Conservation (phyloP, 306 rosid genomes). For the Amphicarpaea edgeworthii region DNA sequence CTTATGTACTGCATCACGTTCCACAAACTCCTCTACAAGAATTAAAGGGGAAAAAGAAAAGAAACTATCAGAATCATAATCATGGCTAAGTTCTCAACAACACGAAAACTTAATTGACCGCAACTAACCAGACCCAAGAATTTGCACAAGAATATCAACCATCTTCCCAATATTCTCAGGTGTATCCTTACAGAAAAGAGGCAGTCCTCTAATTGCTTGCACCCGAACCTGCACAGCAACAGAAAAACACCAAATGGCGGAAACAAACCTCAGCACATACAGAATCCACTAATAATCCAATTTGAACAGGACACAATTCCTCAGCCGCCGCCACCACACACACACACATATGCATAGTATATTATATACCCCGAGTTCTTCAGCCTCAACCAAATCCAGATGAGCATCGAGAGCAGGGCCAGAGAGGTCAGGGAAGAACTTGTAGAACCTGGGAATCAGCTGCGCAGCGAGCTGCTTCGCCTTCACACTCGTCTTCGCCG, state of each 20-base stretch:
- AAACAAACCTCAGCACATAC: conserved; percentile 14
- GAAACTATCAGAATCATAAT: conserved; percentile 49
- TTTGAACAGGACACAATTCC: conserved; percentile 7
- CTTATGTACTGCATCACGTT: conserved; percentile 97
- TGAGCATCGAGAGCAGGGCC: conserved; percentile 79
- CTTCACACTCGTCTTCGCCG: conserved; percentile 84
- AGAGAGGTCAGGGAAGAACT: conserved; percentile 85
- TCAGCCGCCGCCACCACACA: conserved; percentile 22
- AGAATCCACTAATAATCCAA: neutral
- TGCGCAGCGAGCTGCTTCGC: conserved; percentile 97
- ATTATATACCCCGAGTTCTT: conserved; percentile 78
- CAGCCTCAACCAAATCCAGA: conserved; percentile 93
- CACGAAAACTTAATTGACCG: conserved; percentile 9
- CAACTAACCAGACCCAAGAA: conserved; percentile 76
- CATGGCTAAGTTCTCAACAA: conserved; percentile 11
- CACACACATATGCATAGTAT: neutral
- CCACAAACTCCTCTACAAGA: conserved; percentile 92
- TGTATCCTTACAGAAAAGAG: conserved; percentile 97
- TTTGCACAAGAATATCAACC: conserved; percentile 95
- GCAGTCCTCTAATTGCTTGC: conserved; percentile 97
- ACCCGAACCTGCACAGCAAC: conserved; percentile 79
- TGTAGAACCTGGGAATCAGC: conserved; percentile 93
- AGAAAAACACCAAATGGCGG: conserved; percentile 14
- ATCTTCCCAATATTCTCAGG: conserved; percentile 89
- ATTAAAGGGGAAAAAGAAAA: conserved; percentile 16